These are phyloP conservation scores for Podosphaera fusca DNA, from an alignment of 2,329 filamentous ascomycete species.

Conservation along the genomic window DNA sequence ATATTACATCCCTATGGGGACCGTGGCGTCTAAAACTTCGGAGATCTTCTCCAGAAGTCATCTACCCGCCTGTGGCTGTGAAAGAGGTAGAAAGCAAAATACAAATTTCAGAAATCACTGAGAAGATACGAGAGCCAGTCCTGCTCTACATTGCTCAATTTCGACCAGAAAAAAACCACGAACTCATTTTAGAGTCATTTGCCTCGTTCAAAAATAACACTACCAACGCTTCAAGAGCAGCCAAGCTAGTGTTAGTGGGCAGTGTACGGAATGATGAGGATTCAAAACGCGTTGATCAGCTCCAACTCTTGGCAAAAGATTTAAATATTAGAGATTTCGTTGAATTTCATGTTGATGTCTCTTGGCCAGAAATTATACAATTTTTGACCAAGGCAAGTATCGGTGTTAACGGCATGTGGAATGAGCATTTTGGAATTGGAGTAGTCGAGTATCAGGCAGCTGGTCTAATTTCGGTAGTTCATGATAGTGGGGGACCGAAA, in stretches of 20 bases:
- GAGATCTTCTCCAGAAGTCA: slow-evolving; percentile 35
- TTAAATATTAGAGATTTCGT: slow-evolving; percentile 65
- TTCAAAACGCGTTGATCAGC: slow-evolving; percentile 64
- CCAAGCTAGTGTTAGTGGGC: slow-evolving; percentile 65
- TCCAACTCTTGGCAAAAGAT: slow-evolving; percentile 69
- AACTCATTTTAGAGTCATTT: slow-evolving; percentile 67
- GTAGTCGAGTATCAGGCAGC: slow-evolving; percentile 97
- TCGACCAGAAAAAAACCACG: slow-evolving; percentile 89
- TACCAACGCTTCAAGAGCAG: slow-evolving; percentile 25
- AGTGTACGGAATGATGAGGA: slow-evolving; percentile 74
- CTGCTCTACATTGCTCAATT: slow-evolving; percentile 94
- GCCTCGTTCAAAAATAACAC: slow-evolving; percentile 43
- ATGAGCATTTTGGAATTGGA: slow-evolving; percentile 96
- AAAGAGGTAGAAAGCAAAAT: slow-evolving; percentile 57
- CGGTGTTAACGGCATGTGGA: slow-evolving; percentile 98
- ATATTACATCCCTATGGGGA: slow-evolving; percentile 65
- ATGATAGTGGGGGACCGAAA: slow-evolving; percentile 81
- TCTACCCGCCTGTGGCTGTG: slow-evolving; percentile 86
- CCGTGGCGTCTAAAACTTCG: slow-evolving; percentile 24
- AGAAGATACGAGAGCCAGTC: slow-evolving; percentile 43
- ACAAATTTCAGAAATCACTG: slow-evolving; percentile 43
- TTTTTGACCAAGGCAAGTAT: slow-evolving; percentile 58
- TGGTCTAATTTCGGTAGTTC: slow-evolving; percentile 77
- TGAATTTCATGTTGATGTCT: slow-evolving; percentile 71
- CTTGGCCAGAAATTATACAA: slow-evolving; percentile 67